Percentiles rank a stretch among this genome's conserved stretches.
Evolutionary conservation across 768 basidiomycete species (phyloP).

Genomic region (Tulasnella calospora): DNA sequence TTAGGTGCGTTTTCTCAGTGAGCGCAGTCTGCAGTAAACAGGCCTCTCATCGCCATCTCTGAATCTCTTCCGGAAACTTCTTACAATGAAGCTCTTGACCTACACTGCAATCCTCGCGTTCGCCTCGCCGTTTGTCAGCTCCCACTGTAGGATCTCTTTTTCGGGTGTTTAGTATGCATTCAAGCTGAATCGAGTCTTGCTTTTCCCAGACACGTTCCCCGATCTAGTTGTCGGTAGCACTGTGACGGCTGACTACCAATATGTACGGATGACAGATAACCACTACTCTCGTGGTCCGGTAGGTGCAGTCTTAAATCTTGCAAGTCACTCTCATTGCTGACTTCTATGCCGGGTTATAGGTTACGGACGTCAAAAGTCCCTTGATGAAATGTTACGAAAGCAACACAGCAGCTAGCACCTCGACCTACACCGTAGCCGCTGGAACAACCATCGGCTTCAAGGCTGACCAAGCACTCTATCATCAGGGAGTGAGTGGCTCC

Average conservation of each 20-base stretch:
- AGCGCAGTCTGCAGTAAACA: not conserved
- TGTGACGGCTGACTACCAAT: constrained; percentile 21
- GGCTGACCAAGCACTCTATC: constrained; percentile 23
- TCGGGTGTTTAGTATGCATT: not conserved
- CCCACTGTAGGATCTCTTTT: constrained; percentile 2
- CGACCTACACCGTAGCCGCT: constrained; percentile 23
- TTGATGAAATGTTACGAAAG: constrained; percentile 16
- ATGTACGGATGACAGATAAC: constrained; percentile 25
- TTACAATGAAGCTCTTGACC: not conserved
- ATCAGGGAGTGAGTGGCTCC: constrained; percentile 18
- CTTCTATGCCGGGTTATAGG: not conserved
- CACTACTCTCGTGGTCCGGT: constrained; percentile 22
- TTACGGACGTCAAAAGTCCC: constrained; percentile 17
- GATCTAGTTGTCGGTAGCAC: not conserved
- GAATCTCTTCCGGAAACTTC: constrained; percentile 6
- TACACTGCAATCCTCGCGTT: not conserved
- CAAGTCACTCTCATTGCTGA: not conserved
- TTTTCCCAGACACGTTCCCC: constrained; percentile 3
- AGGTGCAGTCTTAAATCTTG: not conserved
- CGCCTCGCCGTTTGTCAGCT: not conserved
- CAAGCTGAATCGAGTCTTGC: not conserved
- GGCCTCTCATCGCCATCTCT: constrained; percentile 29
- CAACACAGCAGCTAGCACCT: not conserved
- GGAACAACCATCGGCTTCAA: constrained; percentile 23
- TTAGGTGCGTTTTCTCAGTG: not conserved